Conservation (phyloP, 176 grass and related monocot species). For the Miscanthus lutarioriparius region DNA sequence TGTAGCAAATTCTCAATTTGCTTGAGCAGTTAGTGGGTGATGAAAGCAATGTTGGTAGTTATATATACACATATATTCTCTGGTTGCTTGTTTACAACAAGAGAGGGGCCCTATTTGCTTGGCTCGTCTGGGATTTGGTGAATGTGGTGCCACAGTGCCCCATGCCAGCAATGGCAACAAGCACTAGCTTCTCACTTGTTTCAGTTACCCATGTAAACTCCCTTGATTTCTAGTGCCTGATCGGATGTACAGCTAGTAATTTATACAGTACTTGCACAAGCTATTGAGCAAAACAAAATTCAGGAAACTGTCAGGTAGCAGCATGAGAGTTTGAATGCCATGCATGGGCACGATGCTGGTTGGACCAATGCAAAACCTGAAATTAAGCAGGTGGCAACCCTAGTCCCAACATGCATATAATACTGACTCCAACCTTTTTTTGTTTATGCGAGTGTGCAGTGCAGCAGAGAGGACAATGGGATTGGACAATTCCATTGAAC, state of each 20-base stretch:
- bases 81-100: constrained; percentile 38
- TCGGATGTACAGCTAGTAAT: constrained; percentile 19
- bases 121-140: constrained; percentile 47
- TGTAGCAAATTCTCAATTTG: constrained; percentile 34
- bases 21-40: constrained; percentile 33
- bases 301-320: constrained; percentile 26
- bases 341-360: constrained; percentile 42
- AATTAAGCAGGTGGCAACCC: constrained; percentile 43
- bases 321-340: constrained; percentile 27
- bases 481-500: constrained; percentile 52
- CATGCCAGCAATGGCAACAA: constrained; percentile 48
- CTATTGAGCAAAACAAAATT: constrained; percentile 18
- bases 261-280: neutral
- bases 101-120: constrained; percentile 42
- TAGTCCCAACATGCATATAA: constrained; percentile 59
- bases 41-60: constrained; percentile 44
- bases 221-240: constrained; percentile 38
- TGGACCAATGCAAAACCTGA: constrained; percentile 21
- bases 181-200: constrained; percentile 51
- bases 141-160: constrained; percentile 42
- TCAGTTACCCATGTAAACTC: constrained; percentile 47
- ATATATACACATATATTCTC: neutral
- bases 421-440: constrained; percentile 42
- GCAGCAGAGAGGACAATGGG: constrained; percentile 50
- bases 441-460: constrained; percentile 44